Percentiles rank a stretch among this genome's conserved stretches.
Conservation (phyloP, 2,329 filamentous ascomycete genomes). For the Kalmusia sp. region DNA sequence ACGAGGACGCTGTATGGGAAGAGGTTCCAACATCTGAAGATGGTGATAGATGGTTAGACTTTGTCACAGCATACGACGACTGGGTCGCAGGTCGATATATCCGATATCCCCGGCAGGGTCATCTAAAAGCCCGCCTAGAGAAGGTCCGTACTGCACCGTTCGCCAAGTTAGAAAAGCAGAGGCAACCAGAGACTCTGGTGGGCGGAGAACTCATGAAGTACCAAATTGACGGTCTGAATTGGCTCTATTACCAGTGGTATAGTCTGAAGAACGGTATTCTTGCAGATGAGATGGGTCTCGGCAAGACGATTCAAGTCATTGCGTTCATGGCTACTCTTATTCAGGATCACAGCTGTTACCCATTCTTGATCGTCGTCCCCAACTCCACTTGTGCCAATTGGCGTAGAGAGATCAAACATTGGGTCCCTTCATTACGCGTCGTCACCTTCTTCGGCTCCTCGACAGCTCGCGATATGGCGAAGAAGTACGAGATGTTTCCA, state of each 20-base stretch:
- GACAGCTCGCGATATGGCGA: conserved; percentile 76
- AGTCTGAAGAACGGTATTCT: conserved; percentile 84
- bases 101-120: conserved; percentile 59
- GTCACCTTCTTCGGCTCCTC: conserved; percentile 90
- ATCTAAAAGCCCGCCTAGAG: conserved; percentile 72
- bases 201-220: conserved; percentile 91
- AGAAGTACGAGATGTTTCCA: conserved; percentile 85
- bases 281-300: conserved; percentile 97
- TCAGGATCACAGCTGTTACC: conserved; percentile 74
- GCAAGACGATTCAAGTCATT: conserved; percentile 95
- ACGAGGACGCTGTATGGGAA: conserved; percentile 93
- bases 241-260: conserved; percentile 92
- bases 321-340: conserved; percentile 76
- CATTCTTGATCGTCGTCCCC: conserved; percentile 90
- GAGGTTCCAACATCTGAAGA: conserved; percentile 72
- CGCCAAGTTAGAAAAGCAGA: conserved; percentile 68
- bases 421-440: conserved; percentile 84
- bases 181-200: conserved; percentile 76
- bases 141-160: conserved; percentile 73
- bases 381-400: conserved; percentile 98
- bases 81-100: conserved; percentile 83
- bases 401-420: conserved; percentile 94
- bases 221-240: conserved; percentile 91
- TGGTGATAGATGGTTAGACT: conserved; percentile 77
- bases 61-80: conserved; percentile 82